Evolutionary conservation across 495 filamentous ascomycete species (phyloP).

Genomic region (Aeminium ludgeri): DNA sequence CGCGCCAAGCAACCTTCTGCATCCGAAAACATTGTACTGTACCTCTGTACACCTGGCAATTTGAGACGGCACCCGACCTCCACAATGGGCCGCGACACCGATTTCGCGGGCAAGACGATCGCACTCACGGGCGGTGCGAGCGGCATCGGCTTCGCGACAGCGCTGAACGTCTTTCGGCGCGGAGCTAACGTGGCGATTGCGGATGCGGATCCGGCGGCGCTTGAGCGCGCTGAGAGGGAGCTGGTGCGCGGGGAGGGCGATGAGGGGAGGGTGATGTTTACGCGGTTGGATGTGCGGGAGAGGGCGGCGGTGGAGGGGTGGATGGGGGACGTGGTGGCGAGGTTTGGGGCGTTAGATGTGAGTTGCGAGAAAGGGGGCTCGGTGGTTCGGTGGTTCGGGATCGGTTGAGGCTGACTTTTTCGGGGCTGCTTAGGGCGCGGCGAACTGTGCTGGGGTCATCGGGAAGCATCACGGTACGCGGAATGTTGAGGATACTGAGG

Average conservation of each 20-base stretch:
- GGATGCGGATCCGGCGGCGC: slow-evolving; percentile 3
- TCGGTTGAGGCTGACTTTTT: no score
- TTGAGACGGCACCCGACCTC: no score
- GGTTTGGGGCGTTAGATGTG: slow-evolving; percentile 16
- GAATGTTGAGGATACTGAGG: slow-evolving; percentile 23
- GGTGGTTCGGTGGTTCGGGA: no score
- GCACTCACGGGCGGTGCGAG: slow-evolving; percentile 6
- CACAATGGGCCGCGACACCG: slow-evolving; percentile 2
- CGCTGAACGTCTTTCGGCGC: slow-evolving; percentile 1
- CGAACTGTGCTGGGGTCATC: slow-evolving; percentile 27
- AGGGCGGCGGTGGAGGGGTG: slow-evolving; percentile 13
- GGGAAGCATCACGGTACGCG: slow-evolving; percentile 25
- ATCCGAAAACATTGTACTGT: no score
- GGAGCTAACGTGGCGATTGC: slow-evolving; percentile 5
- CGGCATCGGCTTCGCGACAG: slow-evolving; percentile 10
- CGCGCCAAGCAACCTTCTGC: no score
- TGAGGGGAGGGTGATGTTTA: neutral
- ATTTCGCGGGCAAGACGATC: slow-evolving; percentile 3
- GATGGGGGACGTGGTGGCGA: slow-evolving; percentile 12
- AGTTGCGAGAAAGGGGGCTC: no score
- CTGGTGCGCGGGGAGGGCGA: neutral
- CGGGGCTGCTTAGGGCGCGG: slow-evolving; percentile 5
- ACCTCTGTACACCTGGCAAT: no score
- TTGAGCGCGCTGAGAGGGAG: neutral
- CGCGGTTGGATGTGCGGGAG: slow-evolving; percentile 12